Conservation (phyloP, 306 rosid genomes). For the Begonia peltatifolia region DNA sequence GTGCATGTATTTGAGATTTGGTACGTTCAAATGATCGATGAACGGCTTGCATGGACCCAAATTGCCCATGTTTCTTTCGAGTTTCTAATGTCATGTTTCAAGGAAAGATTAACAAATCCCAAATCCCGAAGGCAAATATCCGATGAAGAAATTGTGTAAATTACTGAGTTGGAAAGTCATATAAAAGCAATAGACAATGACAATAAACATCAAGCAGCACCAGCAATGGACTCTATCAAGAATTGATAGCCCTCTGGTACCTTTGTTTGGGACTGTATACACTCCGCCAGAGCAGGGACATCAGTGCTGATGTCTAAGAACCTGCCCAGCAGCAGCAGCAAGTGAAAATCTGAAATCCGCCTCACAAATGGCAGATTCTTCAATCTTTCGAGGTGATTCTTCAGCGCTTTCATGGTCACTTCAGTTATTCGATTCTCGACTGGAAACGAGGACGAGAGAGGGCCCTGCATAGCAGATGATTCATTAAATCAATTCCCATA, state of each 20-base stretch:
- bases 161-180: too few relatives aligned
- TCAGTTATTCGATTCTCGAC: slow-evolving; percentile 53
- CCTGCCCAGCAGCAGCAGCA: slow-evolving; percentile 60
- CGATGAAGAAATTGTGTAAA: too few relatives aligned
- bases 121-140: too few relatives aligned
- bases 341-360: slow-evolving; percentile 83
- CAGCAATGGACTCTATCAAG: slow-evolving; percentile 85
- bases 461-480: slow-evolving; percentile 48
- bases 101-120: too few relatives aligned
- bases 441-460: slow-evolving; percentile 63
- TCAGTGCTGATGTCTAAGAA: slow-evolving; percentile 51
- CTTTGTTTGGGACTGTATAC: slow-evolving; percentile 58
- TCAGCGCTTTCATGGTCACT: slow-evolving; percentile 51
- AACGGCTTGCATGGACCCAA: too few relatives aligned
- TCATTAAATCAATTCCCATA: neutral
- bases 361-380: slow-evolving; percentile 68
- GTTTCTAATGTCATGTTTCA: too few relatives aligned
- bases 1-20: too few relatives aligned
- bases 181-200: too few relatives aligned
- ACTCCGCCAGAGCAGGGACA: slow-evolving; percentile 75
- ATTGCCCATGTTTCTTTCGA: too few relatives aligned
- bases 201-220: slow-evolving; percentile 20
- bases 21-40: too few relatives aligned
- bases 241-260: slow-evolving; percentile 88
- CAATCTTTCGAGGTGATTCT: slow-evolving; percentile 64